phyloP scores from a whole-genome alignment of 108 stramenopile species.

The Pseudonitzschia pungens region DNA sequence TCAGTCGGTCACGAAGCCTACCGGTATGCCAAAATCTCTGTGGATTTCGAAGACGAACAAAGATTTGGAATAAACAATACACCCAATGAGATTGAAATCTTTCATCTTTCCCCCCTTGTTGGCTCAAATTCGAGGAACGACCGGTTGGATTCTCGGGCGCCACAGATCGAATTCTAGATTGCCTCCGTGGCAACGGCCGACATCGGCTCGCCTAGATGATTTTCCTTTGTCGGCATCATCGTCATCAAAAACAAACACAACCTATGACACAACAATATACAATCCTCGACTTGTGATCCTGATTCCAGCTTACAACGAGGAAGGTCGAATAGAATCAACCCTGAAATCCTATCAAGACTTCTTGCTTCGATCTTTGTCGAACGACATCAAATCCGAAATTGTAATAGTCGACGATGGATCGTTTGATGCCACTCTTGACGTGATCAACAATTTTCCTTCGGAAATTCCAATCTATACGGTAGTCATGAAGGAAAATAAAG shows the following conservation, averaged over 20 bases:
- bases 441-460: conserved; percentile 22
- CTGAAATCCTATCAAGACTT: conserved; percentile 49
- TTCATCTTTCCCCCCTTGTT: background rate
- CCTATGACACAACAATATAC: background rate
- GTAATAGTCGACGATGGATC: conserved; percentile 81
- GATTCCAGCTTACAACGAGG: conserved; percentile 83
- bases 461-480: conserved; percentile 44
- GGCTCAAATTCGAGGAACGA: background rate
- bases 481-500: conserved; percentile 54
- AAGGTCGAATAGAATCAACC: conserved; percentile 60
- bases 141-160: background rate
- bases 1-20: no score
- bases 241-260: background rate
- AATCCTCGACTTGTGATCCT: conserved; percentile 54
- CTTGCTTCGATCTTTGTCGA: conserved; percentile 27
- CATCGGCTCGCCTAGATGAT: background rate
- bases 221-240: background rate
- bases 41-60: background rate
- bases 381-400: conserved; percentile 21
- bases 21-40: no score
- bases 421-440: conserved; percentile 52
- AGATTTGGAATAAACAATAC: background rate
- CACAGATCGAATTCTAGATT: background rate
- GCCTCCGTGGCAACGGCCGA: background rate
- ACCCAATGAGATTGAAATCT: background rate